Evolutionary conservation across 148 eudicot genomes (phyloP).

Genomic region (Vaccinium corymbosum): DNA sequence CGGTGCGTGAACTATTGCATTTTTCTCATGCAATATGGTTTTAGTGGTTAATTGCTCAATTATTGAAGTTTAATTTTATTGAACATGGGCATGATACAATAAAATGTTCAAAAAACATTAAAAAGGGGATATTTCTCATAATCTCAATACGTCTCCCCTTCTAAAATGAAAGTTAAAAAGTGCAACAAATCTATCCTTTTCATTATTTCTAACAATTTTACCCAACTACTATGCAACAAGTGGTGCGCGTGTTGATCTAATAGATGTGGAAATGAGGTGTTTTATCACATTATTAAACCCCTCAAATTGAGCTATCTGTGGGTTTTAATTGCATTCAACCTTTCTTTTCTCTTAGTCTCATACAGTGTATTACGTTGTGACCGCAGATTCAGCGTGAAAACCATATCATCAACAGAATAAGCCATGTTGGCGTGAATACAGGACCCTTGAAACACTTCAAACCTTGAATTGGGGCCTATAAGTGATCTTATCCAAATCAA

Average conservation of each 20-base stretch:
- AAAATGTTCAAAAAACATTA: no score
- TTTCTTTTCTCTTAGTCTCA: not conserved
- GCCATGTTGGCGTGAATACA: not conserved
- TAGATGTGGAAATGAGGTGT: not conserved
- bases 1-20: no score
- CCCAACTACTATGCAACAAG: no score
- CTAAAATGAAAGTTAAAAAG: no score
- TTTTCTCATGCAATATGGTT: no score
- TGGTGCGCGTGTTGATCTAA: not conserved
- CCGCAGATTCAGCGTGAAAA: not conserved
- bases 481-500: not conserved
- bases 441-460: not conserved
- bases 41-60: no score
- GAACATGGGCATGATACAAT: no score
- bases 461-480: not conserved
- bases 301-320: not conserved
- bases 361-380: not conserved
- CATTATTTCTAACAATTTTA: no score
- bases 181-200: no score
- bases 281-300: not conserved
- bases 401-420: not conserved
- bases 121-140: no score
- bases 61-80: no score
- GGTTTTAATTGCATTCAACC: not conserved
- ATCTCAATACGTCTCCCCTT: no score